These are phyloP conservation scores for Phytophthora litchii DNA, from an alignment of 352 stramenopile genomes.

Conservation along the genomic window DNA sequence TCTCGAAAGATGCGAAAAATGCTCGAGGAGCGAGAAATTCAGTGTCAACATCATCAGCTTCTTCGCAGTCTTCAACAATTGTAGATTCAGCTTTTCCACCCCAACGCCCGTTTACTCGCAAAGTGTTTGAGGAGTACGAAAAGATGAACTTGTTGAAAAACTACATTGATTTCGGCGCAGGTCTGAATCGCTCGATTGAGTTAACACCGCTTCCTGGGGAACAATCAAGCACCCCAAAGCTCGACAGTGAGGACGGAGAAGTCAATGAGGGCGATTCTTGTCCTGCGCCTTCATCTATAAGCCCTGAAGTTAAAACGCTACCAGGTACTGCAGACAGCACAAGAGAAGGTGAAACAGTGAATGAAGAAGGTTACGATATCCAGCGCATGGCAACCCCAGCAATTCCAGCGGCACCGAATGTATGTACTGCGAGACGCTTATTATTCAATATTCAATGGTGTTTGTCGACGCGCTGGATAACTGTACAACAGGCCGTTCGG, in stretches of 20 bases:
- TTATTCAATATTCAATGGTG: slow-evolving; percentile 80
- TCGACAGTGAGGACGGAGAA: slow-evolving; percentile 31
- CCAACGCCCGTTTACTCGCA: slow-evolving; percentile 42
- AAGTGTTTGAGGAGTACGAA: slow-evolving; percentile 61
- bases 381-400: slow-evolving; percentile 17
- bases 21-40: slow-evolving; percentile 7
- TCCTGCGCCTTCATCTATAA: not conserved
- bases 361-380: not conserved
- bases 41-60: not conserved
- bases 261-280: not conserved
- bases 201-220: slow-evolving; percentile 30
- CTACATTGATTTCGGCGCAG: slow-evolving; percentile 67
- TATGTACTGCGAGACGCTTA: slow-evolving; percentile 60
- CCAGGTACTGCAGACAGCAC: not conserved
- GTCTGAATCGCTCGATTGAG: slow-evolving; percentile 50
- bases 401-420: slow-evolving; percentile 17
- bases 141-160: slow-evolving; percentile 70
- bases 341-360: not conserved
- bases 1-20: slow-evolving; percentile 3
- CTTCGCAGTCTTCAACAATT: not conserved
- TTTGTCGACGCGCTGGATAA: slow-evolving; percentile 73
- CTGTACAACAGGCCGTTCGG: slow-evolving; percentile 57
- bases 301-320: slow-evolving; percentile 6
- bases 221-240: not conserved
- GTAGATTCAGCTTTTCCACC: slow-evolving; percentile 40